These are phyloP conservation scores for Rhazya stricta DNA, from an alignment of 257 asterid species.

Conservation along the genomic window DNA sequence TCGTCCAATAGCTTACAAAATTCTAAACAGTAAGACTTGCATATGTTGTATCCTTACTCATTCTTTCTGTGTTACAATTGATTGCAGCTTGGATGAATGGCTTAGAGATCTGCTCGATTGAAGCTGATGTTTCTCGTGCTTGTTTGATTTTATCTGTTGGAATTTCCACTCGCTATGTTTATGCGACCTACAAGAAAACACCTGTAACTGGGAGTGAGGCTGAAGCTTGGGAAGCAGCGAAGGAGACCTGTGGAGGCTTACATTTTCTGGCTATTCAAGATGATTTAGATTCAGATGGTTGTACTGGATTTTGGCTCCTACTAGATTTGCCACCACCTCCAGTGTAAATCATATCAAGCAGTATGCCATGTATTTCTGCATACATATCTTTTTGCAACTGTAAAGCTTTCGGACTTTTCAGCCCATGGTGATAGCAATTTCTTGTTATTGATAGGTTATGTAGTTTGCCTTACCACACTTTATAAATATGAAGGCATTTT, in stretches of 20 bases:
- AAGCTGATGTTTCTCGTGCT: constrained; percentile 60
- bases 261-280: constrained; percentile 91
- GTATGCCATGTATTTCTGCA: background rate
- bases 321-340: constrained; percentile 93
- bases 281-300: constrained; percentile 71
- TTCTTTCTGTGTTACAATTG: constrained; percentile 1
- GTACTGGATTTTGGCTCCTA: constrained; percentile 89
- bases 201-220: constrained; percentile 67
- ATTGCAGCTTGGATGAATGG: constrained; percentile 95
- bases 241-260: constrained; percentile 75
- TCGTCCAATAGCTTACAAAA: background rate
- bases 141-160: constrained; percentile 65
- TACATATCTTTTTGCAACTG: too few relatives aligned
- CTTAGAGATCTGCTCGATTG: constrained; percentile 75
- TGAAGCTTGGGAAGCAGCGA: constrained; percentile 96
- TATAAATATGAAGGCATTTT: too few relatives aligned
- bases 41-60: constrained; percentile 1
- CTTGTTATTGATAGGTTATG: too few relatives aligned
- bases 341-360: constrained; percentile 29
- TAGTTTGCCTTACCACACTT: too few relatives aligned
- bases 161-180: constrained; percentile 68
- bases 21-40: background rate
- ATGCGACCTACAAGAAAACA: constrained; percentile 78
- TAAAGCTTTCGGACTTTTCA: too few relatives aligned
- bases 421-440: too few relatives aligned